Evolutionary conservation across 2,329 filamentous ascomycete species (phyloP).

Genomic region (Colletotrichum sp.): DNA sequence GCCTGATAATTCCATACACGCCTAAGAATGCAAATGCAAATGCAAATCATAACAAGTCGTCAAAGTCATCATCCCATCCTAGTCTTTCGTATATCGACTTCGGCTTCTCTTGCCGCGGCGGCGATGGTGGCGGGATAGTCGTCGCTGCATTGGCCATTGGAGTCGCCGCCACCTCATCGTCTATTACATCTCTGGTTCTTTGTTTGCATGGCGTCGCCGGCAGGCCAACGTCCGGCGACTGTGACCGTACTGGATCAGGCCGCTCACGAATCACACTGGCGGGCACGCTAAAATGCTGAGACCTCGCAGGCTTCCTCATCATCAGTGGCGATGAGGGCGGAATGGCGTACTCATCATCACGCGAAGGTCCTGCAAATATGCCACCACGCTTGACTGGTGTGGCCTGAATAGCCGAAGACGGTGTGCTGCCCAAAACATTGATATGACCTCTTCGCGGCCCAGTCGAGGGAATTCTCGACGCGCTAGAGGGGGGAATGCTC

Average conservation of each 20-base stretch:
- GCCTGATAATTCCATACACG: conserved; percentile 18
- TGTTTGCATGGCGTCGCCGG: conserved; percentile 45
- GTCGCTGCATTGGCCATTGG: background rate
- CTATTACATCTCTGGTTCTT: conserved; percentile 21
- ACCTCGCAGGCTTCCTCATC: conserved; percentile 25
- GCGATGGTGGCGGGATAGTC: background rate
- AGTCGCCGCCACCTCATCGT: conserved; percentile 21
- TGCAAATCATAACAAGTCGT: conserved; percentile 43
- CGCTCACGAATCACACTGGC: conserved; percentile 33
- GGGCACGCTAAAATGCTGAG: conserved; percentile 13
- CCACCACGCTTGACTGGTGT: conserved; percentile 16
- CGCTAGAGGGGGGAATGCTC: conserved; percentile 40
- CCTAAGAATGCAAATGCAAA: conserved; percentile 17
- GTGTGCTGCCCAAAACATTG: conserved; percentile 29
- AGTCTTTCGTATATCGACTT: conserved; percentile 58
- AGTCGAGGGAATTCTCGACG: conserved; percentile 47
- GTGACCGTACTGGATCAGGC: background rate
- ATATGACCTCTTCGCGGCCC: conserved; percentile 36
- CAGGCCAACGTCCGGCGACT: conserved; percentile 22
- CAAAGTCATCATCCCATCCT: conserved; percentile 64
- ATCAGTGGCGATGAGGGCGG: conserved; percentile 42
- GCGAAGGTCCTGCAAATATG: background rate
- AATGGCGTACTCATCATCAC: conserved; percentile 30
- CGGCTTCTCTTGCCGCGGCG: conserved; percentile 27
- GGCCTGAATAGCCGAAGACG: conserved; percentile 22